Conservation (phyloP, 768 basidiomycete genomes). For the Russula brevipes region DNA sequence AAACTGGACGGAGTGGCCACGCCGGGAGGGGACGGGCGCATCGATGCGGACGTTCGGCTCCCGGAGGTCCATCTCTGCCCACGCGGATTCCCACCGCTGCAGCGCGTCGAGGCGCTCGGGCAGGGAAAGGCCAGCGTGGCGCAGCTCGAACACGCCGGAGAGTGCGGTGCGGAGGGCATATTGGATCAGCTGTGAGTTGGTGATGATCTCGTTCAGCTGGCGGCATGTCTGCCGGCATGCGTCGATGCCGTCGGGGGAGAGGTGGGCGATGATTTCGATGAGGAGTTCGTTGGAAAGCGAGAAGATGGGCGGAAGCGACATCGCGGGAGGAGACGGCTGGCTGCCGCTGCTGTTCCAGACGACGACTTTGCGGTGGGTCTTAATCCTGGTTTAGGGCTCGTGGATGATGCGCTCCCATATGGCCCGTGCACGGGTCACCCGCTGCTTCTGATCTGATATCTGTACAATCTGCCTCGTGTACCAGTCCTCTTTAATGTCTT, state of each 20-base stretch:
- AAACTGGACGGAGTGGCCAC: background rate
- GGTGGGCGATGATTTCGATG: constrained; percentile 5
- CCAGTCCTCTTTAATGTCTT: too few species aligned
- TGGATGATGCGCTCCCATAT: background rate
- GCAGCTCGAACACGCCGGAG: constrained; percentile 17
- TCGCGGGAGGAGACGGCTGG: background rate
- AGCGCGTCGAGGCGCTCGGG: background rate
- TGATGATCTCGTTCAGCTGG: constrained; percentile 2
- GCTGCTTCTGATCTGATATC: background rate
- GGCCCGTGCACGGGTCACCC: background rate
- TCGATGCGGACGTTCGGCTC: background rate
- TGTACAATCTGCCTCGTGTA: background rate
- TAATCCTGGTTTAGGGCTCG: background rate
- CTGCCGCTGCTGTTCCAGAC: background rate
- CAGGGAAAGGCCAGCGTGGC: constrained; percentile 6
- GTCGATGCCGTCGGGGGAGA: constrained; percentile 1
- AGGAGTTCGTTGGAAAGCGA: constrained; percentile 14
- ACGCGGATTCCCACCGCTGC: constrained; percentile 1
- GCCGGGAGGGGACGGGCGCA: background rate
- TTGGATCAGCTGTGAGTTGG: constrained; percentile 1
- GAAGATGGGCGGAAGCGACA: constrained; percentile 7
- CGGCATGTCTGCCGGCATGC: background rate
- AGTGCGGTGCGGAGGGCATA: constrained; percentile 10
- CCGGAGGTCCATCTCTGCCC: constrained; percentile 2
- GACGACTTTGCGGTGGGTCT: background rate